These are phyloP conservation scores for Silene conica DNA, from an alignment of 148 eudicot species.

Conservation along the genomic window DNA sequence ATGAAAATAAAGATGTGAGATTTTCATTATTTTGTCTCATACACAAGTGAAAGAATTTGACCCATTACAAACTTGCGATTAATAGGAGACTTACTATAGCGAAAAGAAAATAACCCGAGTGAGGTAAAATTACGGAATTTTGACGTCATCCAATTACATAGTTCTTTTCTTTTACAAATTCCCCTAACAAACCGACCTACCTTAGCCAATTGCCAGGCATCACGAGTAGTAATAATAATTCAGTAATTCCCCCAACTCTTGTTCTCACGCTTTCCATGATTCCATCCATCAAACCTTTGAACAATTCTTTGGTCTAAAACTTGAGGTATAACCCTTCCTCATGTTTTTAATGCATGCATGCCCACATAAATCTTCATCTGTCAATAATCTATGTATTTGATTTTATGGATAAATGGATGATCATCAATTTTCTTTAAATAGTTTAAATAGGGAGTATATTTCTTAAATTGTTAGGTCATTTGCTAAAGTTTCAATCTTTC, in stretches of 20 bases:
- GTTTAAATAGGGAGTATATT: background rate
- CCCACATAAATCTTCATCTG: background rate
- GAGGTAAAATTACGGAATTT: background rate
- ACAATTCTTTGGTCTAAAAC: background rate
- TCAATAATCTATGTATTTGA: background rate
- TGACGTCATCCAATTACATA: too few species aligned
- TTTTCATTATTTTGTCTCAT: too few species aligned
- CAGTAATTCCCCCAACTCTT: background rate
- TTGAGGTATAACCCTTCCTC: constrained; percentile 12
- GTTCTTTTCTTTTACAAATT: background rate
- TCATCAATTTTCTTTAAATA: background rate
- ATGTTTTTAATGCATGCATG: constrained; percentile 15
- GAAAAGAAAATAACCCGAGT: too few species aligned
- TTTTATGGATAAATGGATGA: background rate
- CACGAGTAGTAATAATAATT: background rate
- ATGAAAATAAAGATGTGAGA: too few species aligned
- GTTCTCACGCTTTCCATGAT: constrained; percentile 3
- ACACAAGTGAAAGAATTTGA: too few species aligned
- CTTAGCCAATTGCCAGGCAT: background rate
- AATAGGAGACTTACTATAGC: too few species aligned
- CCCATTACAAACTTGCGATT: too few species aligned
- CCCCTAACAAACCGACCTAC: constrained; percentile 1
- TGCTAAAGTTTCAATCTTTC: background rate
- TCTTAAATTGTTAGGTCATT: background rate
- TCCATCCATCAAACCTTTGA: background rate